Evolutionary conservation across 495 filamentous ascomycete genomes (phyloP).

Genomic region (Lineolata rhizophorae): DNA sequence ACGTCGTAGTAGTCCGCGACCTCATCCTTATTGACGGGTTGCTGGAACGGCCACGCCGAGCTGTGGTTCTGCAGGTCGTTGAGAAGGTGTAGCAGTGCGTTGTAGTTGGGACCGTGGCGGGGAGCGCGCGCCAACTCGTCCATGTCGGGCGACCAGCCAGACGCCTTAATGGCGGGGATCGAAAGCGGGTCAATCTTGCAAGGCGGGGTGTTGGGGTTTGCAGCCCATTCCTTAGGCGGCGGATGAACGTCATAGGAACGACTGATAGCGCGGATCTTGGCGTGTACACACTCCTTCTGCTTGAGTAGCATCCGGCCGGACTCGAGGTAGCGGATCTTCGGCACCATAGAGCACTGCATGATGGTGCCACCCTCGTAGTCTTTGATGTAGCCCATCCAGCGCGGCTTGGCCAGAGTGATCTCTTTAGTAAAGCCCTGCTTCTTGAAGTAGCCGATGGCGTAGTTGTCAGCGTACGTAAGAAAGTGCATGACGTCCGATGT

Average conservation of each 20-base stretch:
- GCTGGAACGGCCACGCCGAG: conserved; percentile 80
- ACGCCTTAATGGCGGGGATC: conserved; percentile 65
- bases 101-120: conserved; percentile 94
- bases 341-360: conserved; percentile 98
- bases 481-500: conserved; percentile 96
- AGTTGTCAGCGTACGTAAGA: conserved; percentile 95
- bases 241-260: conserved; percentile 73
- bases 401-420: conserved; percentile 70
- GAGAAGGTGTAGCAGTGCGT: conserved; percentile 73
- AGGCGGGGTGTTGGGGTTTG: no score
- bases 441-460: conserved; percentile 97
- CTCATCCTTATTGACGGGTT: conserved; percentile 86
- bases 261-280: conserved; percentile 82
- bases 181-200: conserved; percentile 70
- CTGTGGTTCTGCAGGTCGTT: conserved; percentile 90
- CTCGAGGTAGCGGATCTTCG: conserved; percentile 84
- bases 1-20: conserved; percentile 96
- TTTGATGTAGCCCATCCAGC: conserved; percentile 99
- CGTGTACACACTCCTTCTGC: conserved; percentile 83
- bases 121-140: conserved; percentile 89
- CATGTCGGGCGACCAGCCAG: conserved; percentile 94
- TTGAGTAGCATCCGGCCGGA: conserved; percentile 86
- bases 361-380: conserved; percentile 98
- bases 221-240: conserved; percentile 64
- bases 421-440: conserved; percentile 99